Conservation (phyloP, 495 filamentous ascomycete species). For the Penicillium daleae region DNA sequence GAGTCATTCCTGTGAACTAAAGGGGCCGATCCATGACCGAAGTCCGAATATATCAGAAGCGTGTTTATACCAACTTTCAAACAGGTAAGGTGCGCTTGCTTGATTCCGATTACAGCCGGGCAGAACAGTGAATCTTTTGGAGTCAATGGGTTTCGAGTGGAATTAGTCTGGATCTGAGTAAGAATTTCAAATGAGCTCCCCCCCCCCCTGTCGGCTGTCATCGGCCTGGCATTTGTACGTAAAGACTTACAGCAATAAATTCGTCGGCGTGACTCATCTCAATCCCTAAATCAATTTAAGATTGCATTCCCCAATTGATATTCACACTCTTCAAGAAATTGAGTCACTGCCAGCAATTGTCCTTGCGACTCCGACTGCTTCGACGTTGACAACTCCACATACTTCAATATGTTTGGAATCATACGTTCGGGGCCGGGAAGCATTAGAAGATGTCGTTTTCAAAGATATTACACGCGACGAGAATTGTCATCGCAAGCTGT, state of each 20-base stretch:
- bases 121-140: neutral
- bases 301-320: neutral
- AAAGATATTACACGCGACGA: neutral
- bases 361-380: neutral
- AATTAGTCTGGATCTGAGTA: neutral
- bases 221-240: neutral
- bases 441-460: neutral
- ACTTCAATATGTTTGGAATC: neutral
- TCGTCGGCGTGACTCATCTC: neutral
- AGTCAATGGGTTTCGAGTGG: neutral
- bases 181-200: neutral
- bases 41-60: neutral
- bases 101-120: neutral
- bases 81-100: neutral
- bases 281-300: neutral
- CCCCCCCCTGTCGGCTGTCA: neutral
- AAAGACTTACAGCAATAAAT: neutral
- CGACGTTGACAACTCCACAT: neutral
- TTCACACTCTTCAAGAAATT: neutral
- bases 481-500: neutral
- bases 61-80: neutral
- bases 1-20: neutral
- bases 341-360: neutral
- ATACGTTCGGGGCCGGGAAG: neutral
- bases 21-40: neutral